These are phyloP conservation scores for Yamadazyma atlantica DNA, from an alignment of 1,139 yeast genomes.

Conservation along the genomic window DNA sequence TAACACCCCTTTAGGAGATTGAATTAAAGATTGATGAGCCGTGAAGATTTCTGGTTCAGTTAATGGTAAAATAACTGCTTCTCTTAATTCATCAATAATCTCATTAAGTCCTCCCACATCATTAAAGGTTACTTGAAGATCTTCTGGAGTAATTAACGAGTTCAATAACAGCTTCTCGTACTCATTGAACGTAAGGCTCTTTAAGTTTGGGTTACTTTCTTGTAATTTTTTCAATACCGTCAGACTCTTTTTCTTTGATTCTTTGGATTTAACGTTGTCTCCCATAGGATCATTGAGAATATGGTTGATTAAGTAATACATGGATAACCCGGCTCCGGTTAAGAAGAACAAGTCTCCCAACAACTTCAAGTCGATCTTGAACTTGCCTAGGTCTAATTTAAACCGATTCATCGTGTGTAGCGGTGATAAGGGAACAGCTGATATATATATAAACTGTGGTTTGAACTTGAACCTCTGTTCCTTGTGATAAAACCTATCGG, in stretches of 20 bases:
- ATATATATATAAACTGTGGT: too few species aligned
- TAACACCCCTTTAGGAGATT: constrained; percentile 93
- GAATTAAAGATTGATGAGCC: constrained; percentile 63
- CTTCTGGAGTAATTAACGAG: constrained; percentile 82
- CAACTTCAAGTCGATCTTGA: constrained; percentile 54
- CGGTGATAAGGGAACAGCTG: too few species aligned
- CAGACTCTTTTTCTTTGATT: constrained; percentile 65
- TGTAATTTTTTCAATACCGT: constrained; percentile 61
- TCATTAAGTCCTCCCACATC: constrained; percentile 89
- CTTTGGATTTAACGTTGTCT: constrained; percentile 59
- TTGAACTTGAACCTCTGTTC: not conserved
- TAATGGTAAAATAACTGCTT: constrained; percentile 84
- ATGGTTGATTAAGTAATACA: constrained; percentile 67
- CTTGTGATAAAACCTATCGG: not conserved
- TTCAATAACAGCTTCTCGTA: constrained; percentile 77
- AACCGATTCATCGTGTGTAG: constrained; percentile 28
- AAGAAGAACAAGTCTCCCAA: constrained; percentile 69
- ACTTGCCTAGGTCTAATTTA: constrained; percentile 38
- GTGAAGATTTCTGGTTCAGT: constrained; percentile 69
- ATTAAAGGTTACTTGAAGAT: constrained; percentile 67
- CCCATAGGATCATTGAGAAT: constrained; percentile 53
- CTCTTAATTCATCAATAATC: constrained; percentile 81
- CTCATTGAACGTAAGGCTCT: constrained; percentile 57
- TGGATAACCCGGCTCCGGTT: constrained; percentile 80
- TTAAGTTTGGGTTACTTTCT: constrained; percentile 57